Evolutionary conservation across 768 basidiomycete genomes (phyloP).

Genomic region (Amanita molliuscula): DNA sequence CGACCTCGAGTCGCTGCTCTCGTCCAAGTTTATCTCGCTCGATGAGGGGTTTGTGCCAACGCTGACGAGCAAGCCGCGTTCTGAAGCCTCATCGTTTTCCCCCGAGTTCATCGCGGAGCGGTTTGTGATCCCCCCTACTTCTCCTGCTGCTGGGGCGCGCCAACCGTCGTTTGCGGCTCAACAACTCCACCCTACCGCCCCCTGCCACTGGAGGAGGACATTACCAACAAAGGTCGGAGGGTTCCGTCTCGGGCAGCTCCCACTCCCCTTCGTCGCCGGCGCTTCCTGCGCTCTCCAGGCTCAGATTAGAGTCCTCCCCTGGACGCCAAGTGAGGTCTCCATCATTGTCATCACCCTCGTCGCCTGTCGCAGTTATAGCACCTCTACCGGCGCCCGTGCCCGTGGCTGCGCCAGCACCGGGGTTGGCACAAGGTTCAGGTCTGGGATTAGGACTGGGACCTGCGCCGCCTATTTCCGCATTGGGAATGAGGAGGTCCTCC

Average conservation of each 20-base stretch:
- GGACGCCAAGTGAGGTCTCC: not conserved
- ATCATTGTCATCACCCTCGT: conserved; percentile 19
- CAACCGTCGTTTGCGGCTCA: not conserved
- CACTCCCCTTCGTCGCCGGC: not conserved
- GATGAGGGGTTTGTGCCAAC: conserved; percentile 72
- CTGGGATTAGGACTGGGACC: not conserved
- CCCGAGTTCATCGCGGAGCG: conserved; percentile 3
- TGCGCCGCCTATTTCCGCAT: not conserved
- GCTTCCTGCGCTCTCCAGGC: not conserved
- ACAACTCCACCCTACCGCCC: not conserved
- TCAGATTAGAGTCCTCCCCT: not conserved
- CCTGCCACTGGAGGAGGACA: not conserved
- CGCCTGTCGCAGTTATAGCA: conserved; percentile 7
- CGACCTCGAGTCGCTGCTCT: conserved; percentile 67
- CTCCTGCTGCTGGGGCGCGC: not conserved
- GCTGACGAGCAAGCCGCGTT: conserved; percentile 28
- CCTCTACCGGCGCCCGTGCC: not conserved
- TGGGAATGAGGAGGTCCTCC: too few relatives aligned
- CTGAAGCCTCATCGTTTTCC: not conserved
- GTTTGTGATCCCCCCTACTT: not conserved
- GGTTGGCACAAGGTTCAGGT: not conserved
- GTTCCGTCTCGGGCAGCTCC: not conserved
- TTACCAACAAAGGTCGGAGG: not conserved
- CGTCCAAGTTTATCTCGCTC: conserved; percentile 59
- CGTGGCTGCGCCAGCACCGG: not conserved